Conservation (phyloP, 495 filamentous ascomycete species). For the Xylaria acuta region DNA sequence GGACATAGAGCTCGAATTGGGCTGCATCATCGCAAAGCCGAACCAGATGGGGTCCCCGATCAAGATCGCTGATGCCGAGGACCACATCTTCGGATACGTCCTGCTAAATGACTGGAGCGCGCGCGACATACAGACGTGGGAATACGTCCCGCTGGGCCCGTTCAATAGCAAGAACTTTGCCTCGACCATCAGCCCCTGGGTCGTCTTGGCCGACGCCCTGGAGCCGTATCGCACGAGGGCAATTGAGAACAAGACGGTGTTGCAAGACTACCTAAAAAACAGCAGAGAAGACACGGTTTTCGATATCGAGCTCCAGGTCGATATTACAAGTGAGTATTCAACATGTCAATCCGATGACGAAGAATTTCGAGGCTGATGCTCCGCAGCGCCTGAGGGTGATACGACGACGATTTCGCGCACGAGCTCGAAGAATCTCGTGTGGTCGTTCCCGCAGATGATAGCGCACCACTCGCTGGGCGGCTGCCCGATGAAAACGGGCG, state of each 20-base stretch:
- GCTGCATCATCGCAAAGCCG: conserved; percentile 73
- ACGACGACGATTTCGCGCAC: conserved; percentile 70
- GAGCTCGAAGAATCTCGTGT: conserved; percentile 76
- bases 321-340: conserved; percentile 66
- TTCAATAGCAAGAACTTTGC: conserved; percentile 95
- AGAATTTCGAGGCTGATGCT: conserved; percentile 21
- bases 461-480: conserved; percentile 89
- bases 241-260: conserved; percentile 65
- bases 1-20: conserved; percentile 90
- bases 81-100: conserved; percentile 85
- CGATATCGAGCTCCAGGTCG: conserved; percentile 77
- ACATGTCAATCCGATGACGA: neutral
- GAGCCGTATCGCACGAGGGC: conserved; percentile 66
- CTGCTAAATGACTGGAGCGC: conserved; percentile 96
- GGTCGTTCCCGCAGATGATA: conserved; percentile 94
- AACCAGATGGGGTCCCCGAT: conserved; percentile 72
- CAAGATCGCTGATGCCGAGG: conserved; percentile 66
- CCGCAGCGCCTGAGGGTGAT: conserved; percentile 62
- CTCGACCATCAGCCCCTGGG: conserved; percentile 88
- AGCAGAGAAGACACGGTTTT: conserved; percentile 66
- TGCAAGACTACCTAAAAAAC: conserved; percentile 76
- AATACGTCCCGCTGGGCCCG: conserved; percentile 84
- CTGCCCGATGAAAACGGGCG: conserved; percentile 81
- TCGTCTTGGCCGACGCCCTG: conserved; percentile 83
- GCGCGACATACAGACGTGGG: conserved; percentile 89